Percentiles rank a stretch among this genome's conserved stretches.
phyloP scores from a whole-genome alignment of 2,329 filamentous ascomycete genomes.

The Bimuria novae-zelandiae region DNA sequence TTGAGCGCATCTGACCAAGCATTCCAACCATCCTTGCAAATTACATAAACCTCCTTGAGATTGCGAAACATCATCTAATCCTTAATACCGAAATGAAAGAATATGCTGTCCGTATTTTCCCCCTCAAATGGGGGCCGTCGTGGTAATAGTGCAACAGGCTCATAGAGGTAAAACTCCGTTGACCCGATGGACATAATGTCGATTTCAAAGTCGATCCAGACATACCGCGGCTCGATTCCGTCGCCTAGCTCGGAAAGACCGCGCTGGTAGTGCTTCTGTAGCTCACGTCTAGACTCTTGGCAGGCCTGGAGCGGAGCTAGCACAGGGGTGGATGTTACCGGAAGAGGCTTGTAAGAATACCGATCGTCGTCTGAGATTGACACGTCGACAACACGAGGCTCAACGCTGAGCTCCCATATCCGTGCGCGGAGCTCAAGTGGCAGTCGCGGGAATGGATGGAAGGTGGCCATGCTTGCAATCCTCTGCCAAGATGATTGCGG shows the following conservation, averaged over 20 bases:
- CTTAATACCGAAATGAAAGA: neutral
- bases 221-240: too few relatives aligned
- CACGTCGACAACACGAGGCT: conserved; percentile 15
- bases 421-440: conserved; percentile 11
- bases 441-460: conserved; percentile 13
- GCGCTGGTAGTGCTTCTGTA: neutral
- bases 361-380: neutral
- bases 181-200: conserved; percentile 3
- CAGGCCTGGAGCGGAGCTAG: conserved; percentile 11
- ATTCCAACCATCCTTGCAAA: neutral
- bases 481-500: too few relatives aligned
- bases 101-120: neutral
- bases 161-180: neutral
- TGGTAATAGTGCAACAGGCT: neutral
- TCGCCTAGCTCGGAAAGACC: neutral
- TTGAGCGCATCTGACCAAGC: neutral
- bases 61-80: neutral
- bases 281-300: conserved; percentile 10
- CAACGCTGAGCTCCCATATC: conserved; percentile 17
- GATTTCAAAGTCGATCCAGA: conserved; percentile 3
- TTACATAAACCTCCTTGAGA: neutral
- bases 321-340: conserved; percentile 10
- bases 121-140: neutral
- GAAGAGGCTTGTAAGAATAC: neutral
- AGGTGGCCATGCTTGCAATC: conserved; percentile 15